Base-by-base conservation (phyloP, 2,329 filamentous ascomycete genomes). In the Cladorrhinum sp. region DNA sequence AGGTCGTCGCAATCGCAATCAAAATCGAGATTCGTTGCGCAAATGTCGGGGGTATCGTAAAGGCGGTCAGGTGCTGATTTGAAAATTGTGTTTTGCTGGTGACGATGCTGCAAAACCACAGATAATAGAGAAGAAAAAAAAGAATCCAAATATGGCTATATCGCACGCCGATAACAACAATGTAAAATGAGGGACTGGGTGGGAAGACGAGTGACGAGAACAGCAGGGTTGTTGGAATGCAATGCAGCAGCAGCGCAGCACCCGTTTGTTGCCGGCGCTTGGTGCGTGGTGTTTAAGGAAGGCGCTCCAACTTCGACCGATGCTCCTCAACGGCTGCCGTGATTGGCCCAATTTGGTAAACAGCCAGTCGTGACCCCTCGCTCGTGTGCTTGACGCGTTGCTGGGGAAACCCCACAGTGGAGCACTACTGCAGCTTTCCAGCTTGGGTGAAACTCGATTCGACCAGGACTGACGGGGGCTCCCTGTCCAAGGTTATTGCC, bases 221-320 rank as follows among this genome's bases (percentile, higher is more conserved):
- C 45, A 50, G 22, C 45, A 50, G 45, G 45, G 45, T 24, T 22
- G 9, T 41, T 45, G 41, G 58, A 48, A 27, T 53, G 41, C 23
- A 25, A 58, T 57, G 61, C 62, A 50, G 25, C 51, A 32, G 25
- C 38, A 25, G 50, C n/a, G n/a, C 53, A 52, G 23, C 24, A 32
- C 20, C 20, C 50, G 25, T 52, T 27, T 36, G 50, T 24, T 54
- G 55, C 29, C 27, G 41, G 52, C 53, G 53, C 57, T 22, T 36
- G 48, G 51, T 23, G 57, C 62, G 61, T 64, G 55, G 59, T 66
- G 65, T 67, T 65, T 63, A 65, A 65, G 63, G 63, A 51, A 61
- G 58, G 45, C 41, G 50, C 24, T 52, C 18, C 13, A 20, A 27
- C 55, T 57, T 49, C 50, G 53, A 27, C 49, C 36, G 50, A 48